These are phyloP conservation scores for Penicillium capsulatum DNA, from an alignment of 2,329 filamentous ascomycete genomes.

Conservation along the genomic window DNA sequence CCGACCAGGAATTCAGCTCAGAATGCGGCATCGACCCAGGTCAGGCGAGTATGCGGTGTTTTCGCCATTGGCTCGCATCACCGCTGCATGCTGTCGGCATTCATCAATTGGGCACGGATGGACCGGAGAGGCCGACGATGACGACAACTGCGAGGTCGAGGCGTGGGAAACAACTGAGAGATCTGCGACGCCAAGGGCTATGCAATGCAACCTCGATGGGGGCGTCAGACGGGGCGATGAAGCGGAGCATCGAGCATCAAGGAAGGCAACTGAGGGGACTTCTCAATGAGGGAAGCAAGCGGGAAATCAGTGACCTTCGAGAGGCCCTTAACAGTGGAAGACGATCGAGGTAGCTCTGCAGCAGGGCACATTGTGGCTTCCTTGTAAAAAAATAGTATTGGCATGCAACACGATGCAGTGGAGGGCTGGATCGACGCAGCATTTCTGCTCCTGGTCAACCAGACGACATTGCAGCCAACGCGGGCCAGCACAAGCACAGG, in stretches of 20 bases:
- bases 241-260: constrained; percentile 6
- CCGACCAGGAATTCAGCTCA: not conserved
- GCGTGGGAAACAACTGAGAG: constrained; percentile 5
- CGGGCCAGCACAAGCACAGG: constrained; percentile 5
- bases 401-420: constrained; percentile 1
- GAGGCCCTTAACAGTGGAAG: constrained; percentile 1
- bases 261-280: constrained; percentile 2
- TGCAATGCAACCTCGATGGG: constrained; percentile 11
- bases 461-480: constrained; percentile 3
- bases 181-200: constrained; percentile 10
- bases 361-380: constrained; percentile 1
- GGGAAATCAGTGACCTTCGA: constrained; percentile 1
- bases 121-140: constrained; percentile 13
- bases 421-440: constrained; percentile 3
- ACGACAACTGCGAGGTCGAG: constrained; percentile 7
- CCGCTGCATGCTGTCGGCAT: constrained; percentile 3
- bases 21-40: not conserved
- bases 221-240: constrained; percentile 2
- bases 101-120: constrained; percentile 5
- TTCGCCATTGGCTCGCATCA: constrained; percentile 12
- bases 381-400: not conserved
- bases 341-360: constrained; percentile 6
- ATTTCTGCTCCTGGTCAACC: constrained; percentile 4
- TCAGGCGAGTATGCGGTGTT: not conserved
- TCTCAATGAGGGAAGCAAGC: constrained; percentile 1